Conservation (phyloP, 2,329 filamentous ascomycete genomes). For the Myriangium duriaei region DNA sequence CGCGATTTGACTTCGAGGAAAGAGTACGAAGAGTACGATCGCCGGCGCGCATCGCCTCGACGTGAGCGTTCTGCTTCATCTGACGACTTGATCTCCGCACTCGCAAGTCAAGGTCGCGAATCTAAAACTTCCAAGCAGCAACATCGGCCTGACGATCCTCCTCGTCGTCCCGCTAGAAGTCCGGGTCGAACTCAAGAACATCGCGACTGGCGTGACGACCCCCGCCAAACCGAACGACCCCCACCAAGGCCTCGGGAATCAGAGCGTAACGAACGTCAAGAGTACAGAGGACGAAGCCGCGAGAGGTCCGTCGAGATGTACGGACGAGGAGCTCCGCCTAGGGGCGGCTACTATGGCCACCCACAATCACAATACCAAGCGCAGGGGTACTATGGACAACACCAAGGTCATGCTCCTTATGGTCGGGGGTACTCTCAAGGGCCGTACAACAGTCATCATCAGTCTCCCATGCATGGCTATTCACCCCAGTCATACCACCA, state of each 20-base stretch:
- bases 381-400: slow-evolving; percentile 18
- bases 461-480: slow-evolving; percentile 42
- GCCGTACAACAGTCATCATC: slow-evolving; percentile 27
- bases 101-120: slow-evolving; percentile 5
- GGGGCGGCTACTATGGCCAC: slow-evolving; percentile 23
- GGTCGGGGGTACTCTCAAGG: slow-evolving; percentile 41
- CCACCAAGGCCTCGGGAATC: slow-evolving; percentile 5
- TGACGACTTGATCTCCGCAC: slow-evolving; percentile 12
- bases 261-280: no score
- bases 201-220: slow-evolving; percentile 19
- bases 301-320: slow-evolving; percentile 13
- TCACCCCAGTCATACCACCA: slow-evolving; percentile 40
- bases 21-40: slow-evolving; percentile 9
- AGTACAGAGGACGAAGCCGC: no score
- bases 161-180: slow-evolving; percentile 13
- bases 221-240: slow-evolving; percentile 15
- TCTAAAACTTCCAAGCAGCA: slow-evolving; percentile 6
- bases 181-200: slow-evolving; percentile 4
- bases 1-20: slow-evolving; percentile 7
- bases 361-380: slow-evolving; percentile 41
- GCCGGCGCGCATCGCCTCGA: slow-evolving; percentile 4
- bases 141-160: slow-evolving; percentile 5
- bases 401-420: slow-evolving; percentile 50
- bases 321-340: slow-evolving; percentile 12
- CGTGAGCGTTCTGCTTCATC: slow-evolving; percentile 14